Evolutionary conservation across 2,329 filamentous ascomycete genomes (phyloP).

Genomic region (Aspergillus oerlinghausenensis): DNA sequence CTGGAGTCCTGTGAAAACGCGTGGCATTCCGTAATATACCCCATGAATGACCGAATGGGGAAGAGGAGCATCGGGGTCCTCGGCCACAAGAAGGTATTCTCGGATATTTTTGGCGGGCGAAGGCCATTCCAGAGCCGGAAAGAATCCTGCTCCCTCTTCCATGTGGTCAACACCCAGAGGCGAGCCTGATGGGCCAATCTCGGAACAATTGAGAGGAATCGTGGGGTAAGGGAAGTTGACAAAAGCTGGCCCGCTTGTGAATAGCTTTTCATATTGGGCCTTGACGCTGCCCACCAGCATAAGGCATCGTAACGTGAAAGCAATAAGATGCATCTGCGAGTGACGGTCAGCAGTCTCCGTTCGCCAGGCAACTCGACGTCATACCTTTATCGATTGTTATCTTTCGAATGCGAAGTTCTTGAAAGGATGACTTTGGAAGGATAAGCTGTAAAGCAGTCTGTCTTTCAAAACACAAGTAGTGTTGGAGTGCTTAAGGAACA

Average conservation of each 20-base stretch:
- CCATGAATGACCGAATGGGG: slow-evolving; percentile 46
- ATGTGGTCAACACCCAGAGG: slow-evolving; percentile 37
- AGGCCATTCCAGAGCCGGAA: slow-evolving; percentile 43
- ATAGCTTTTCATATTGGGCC: slow-evolving; percentile 21
- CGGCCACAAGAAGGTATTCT: slow-evolving; percentile 46
- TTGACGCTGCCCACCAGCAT: slow-evolving; percentile 13
- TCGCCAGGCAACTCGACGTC: background rate
- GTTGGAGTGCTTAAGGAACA: background rate
- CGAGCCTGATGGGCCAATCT: slow-evolving; percentile 25
- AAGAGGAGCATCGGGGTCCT: slow-evolving; percentile 47
- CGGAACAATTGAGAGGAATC: slow-evolving; percentile 19
- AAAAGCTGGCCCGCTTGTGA: slow-evolving; percentile 24
- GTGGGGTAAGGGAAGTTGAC: slow-evolving; percentile 12
- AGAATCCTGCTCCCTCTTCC: slow-evolving; percentile 34
- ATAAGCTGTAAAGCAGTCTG: background rate
- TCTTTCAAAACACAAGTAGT: background rate
- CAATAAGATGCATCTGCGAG: slow-evolving; percentile 16
- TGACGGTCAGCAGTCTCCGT: background rate
- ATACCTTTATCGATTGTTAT: background rate
- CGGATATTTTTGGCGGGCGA: slow-evolving; percentile 30
- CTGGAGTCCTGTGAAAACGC: slow-evolving; percentile 29
- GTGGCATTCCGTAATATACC: slow-evolving; percentile 40
- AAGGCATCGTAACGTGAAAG: slow-evolving; percentile 14
- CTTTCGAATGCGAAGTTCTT: background rate
- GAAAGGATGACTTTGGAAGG: background rate